Base-by-base conservation (phyloP, 176 grass and related monocot species). In the Aegilops sharonensis region DNA sequence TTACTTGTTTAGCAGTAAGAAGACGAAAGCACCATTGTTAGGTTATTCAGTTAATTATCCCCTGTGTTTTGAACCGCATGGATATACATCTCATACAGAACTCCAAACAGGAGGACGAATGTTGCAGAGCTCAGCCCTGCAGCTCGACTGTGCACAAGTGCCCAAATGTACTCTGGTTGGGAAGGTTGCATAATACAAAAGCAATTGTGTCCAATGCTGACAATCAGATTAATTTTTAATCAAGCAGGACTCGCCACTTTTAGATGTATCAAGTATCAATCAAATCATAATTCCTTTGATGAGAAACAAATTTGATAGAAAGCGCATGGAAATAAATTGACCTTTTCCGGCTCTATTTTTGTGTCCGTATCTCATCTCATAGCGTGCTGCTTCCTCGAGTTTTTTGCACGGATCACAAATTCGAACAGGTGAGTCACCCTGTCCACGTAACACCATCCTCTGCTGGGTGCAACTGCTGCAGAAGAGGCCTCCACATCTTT, bases 321-420 rank as follows among this genome's bases (percentile, higher is more conserved):
- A 61, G 18, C 11, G 63, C 31, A 42, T 20, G 13, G 81, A 84
- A 82, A 68, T 13, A 79, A 77, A 83, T 36, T 70, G 2, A 93
- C 95, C 93, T 92, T 90, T 98, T 3, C 56, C 21, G 45, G 81
- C 27, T 91, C 74, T 85, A 54, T 67, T 95, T 87, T 83, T 98
- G 78, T 95, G 88, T 24, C 92, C 90, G 61, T 98, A 93, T 90
- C 96, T 94, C 84, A 95, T 57, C 50, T 98, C 93, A 45, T 88
- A 92, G 3, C 93, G 91, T 52, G 90, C 92, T 48, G 93, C 90
- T 79, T 98, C 96, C 85, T 94, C 96, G 56, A 95, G 80, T 56
- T 89, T 94, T 86, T 98, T 95, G 79, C 96, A 98, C 52, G 96
- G 96, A n/a, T 91, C 87, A 83, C 96, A 98, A 15, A 95, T 95